Conservation (phyloP, 306 rosid species). For the Glycyrrhiza uralensis region DNA sequence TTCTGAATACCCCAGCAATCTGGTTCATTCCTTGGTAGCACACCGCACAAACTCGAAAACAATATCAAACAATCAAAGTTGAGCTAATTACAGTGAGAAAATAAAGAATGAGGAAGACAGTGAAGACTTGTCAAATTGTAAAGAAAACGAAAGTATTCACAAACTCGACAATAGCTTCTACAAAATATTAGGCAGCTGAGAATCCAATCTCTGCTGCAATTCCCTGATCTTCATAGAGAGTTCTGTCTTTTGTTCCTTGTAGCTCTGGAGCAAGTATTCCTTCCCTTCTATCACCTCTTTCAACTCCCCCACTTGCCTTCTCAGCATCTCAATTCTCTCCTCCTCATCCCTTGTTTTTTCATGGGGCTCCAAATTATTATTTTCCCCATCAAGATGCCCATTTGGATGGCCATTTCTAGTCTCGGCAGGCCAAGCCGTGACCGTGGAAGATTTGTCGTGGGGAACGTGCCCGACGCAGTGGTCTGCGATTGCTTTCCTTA, state of each 20-base stretch:
- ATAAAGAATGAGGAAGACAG: constrained; percentile 40
- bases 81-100: constrained; percentile 46
- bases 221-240: constrained; percentile 70
- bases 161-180: constrained; percentile 51
- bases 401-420: constrained; percentile 53
- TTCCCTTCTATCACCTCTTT: constrained; percentile 91
- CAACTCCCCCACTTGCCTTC: constrained; percentile 81
- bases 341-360: constrained; percentile 56
- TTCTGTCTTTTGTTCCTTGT: constrained; percentile 85
- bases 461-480: constrained; percentile 69
- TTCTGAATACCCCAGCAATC: not conserved
- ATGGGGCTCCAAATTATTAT: constrained; percentile 49
- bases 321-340: constrained; percentile 74
- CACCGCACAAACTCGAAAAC: constrained; percentile 29
- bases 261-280: constrained; percentile 81
- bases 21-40: constrained; percentile 27
- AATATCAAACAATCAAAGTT: constrained; percentile 31
- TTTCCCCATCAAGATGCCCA: constrained; percentile 57
- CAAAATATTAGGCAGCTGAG: constrained; percentile 90
- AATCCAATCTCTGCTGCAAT: constrained; percentile 85
- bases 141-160: constrained; percentile 58
- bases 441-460: constrained; percentile 45
- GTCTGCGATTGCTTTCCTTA: constrained; percentile 88
- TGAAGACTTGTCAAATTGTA: constrained; percentile 27
- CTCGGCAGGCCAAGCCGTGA: constrained; percentile 44